Base-by-base conservation (phyloP, 495 filamentous ascomycete species). In the Tuber aestivum region DNA sequence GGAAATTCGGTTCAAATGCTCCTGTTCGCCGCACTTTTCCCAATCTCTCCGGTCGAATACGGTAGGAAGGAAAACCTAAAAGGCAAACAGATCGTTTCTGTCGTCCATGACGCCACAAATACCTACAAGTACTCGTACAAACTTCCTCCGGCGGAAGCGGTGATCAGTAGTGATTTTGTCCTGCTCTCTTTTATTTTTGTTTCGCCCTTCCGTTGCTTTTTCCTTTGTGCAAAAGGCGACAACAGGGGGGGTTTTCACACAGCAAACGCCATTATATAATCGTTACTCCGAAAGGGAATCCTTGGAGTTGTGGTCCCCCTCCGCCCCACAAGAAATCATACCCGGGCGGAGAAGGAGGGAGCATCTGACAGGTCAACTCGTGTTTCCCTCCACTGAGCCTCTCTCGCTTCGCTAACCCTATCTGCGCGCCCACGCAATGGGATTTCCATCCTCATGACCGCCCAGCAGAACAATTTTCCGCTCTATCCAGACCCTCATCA, bases 291-390 rank as follows among this genome's bases (percentile, higher is more conserved):
- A 71, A 74, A 79, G 71, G 77, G 56, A 65, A 65, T 18, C 32
- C 12, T 32, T 35, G 27, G 56, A 61, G 56, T 35, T 70, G 76
- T 72, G 78, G 75, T 78, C 76, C 71, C 69, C 70, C 10, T n/a
- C 48, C n/a, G 50, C 56, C 56, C 27, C 27, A 20, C 18, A 35
- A 65, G 27, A 65, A 65, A 65, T 35, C 56, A 18, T 65, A 32
- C 27, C 56, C 0, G 56, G 56, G 56, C 5, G 56, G 56, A 14
- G 27, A 27, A 69, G 77, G 38, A 69, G 37, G 70, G 72, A 70
- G 70, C 77, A 79, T 79, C 78, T 79, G 78, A 79, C 78, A 79
- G 76, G 78, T 79, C 78, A 79, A 35, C 70, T 79, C 78, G 61
- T 78, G 76, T 75, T 73, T 70, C 76, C 75, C 50, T 27, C 73